phyloP scores from a whole-genome alignment of 768 basidiomycete species.

The Hemileccinum impolitum region DNA sequence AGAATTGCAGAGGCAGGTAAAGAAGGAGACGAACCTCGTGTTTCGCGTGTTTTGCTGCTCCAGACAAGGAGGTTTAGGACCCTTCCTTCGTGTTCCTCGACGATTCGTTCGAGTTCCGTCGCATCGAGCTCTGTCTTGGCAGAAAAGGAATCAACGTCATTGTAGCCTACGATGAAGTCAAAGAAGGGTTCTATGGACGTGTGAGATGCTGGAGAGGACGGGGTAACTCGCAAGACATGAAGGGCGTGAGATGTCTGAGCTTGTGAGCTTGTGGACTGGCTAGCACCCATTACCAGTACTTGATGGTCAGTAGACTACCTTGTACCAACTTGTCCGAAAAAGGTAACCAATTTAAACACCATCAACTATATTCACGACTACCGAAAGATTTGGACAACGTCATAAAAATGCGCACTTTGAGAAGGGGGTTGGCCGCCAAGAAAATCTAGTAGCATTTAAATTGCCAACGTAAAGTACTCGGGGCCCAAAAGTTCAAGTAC shows the following conservation, averaged over 20 bases:
- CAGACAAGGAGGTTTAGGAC: constrained; percentile 72
- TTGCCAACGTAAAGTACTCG: too few species aligned
- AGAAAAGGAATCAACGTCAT: constrained; percentile 57
- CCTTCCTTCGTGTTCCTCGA: constrained; percentile 75
- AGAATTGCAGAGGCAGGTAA: background rate
- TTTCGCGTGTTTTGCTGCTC: constrained; percentile 75
- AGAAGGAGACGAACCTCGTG: constrained; percentile 50
- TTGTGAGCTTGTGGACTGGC: constrained; percentile 57
- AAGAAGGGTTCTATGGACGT: constrained; percentile 90
- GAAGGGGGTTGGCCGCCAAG: too few species aligned
- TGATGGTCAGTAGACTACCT: too few species aligned
- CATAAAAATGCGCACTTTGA: too few species aligned
- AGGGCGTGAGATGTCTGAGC: constrained; percentile 48
- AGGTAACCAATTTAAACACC: constrained; percentile 6
- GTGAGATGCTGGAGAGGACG: constrained; percentile 82
- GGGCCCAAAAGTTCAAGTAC: too few species aligned
- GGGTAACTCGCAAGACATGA: constrained; percentile 88
- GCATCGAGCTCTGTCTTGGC: constrained; percentile 58
- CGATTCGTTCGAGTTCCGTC: constrained; percentile 70
- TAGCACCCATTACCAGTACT: constrained; percentile 57
- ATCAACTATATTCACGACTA: too few species aligned
- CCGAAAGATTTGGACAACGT: too few species aligned
- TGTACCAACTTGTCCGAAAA: constrained; percentile 6
- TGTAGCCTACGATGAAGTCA: constrained; percentile 91
- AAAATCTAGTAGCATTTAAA: too few species aligned